Conservation (phyloP, 768 basidiomycete species). For the Boletus bicolor region DNA sequence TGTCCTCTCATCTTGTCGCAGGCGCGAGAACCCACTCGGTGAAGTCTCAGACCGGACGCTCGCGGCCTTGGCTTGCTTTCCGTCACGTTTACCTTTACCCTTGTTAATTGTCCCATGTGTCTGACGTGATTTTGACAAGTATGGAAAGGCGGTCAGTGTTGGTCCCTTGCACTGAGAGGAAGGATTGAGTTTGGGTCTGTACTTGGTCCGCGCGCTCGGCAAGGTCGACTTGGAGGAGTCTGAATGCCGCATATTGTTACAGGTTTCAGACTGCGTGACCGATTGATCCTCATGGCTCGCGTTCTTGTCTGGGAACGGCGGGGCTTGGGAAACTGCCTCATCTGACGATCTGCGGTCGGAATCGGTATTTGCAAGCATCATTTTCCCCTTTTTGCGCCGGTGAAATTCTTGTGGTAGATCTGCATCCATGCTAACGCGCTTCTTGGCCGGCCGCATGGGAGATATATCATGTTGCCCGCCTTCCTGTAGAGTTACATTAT, state of each 20-base stretch:
- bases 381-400: constrained; percentile 34
- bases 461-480: constrained; percentile 29
- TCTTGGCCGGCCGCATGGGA: constrained; percentile 43
- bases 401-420: constrained; percentile 19
- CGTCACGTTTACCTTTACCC: constrained; percentile 13
- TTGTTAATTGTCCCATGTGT: constrained; percentile 4
- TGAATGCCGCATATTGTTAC: constrained; percentile 1
- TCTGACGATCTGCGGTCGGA: constrained; percentile 17
- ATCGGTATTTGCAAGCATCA: constrained; percentile 6
- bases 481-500: constrained; percentile 18
- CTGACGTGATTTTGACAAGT: constrained; percentile 15
- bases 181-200: constrained; percentile 19
- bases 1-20: neutral
- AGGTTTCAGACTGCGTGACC: constrained; percentile 2
- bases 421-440: constrained; percentile 41
- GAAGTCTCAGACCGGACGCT: neutral
- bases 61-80: constrained; percentile 2
- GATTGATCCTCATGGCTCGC: constrained; percentile 5
- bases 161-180: constrained; percentile 16
- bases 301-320: neutral
- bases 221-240: constrained; percentile 10
- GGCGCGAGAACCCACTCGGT: neutral
- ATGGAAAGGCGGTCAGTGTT: constrained; percentile 17
- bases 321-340: constrained; percentile 11
- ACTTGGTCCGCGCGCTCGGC: constrained; percentile 31